Evolutionary conservation across 2,329 filamentous ascomycete species (phyloP).

Genomic region (Dactylellina drechsleri): DNA sequence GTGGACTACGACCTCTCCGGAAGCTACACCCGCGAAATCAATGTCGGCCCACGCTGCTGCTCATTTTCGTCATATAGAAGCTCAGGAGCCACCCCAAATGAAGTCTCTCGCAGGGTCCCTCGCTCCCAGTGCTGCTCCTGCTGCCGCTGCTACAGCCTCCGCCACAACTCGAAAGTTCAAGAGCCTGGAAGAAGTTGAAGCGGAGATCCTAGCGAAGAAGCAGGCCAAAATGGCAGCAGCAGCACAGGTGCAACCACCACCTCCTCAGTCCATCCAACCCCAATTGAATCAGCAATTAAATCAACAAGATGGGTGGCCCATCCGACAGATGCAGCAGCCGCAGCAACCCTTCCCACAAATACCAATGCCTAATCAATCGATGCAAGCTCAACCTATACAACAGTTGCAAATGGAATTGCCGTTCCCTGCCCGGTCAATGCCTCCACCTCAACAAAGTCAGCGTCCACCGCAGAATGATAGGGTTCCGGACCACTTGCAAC

Average conservation of each 20-base stretch:
- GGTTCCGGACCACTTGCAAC: slow-evolving; percentile 60
- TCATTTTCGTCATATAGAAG: slow-evolving; percentile 66
- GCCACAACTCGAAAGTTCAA: slow-evolving; percentile 77
- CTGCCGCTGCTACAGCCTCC: slow-evolving; percentile 56
- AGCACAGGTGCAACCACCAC: slow-evolving; percentile 56
- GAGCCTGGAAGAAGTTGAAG: slow-evolving; percentile 97
- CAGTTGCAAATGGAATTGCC: slow-evolving; percentile 58
- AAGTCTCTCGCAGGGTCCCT: slow-evolving; percentile 55
- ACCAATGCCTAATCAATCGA: slow-evolving; percentile 59
- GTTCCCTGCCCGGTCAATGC: slow-evolving; percentile 60
- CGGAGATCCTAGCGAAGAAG: slow-evolving; percentile 78
- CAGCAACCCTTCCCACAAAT: slow-evolving; percentile 59
- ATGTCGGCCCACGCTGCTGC: slow-evolving; percentile 67
- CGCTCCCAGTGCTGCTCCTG: slow-evolving; percentile 40
- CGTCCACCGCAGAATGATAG: slow-evolving; percentile 60
- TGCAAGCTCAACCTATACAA: slow-evolving; percentile 57
- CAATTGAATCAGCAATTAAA: slow-evolving; percentile 35
- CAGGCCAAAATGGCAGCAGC: slow-evolving; percentile 59
- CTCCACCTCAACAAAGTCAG: slow-evolving; percentile 59
- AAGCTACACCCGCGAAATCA: slow-evolving; percentile 36
- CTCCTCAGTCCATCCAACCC: slow-evolving; percentile 55
- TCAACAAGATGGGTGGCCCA: slow-evolving; percentile 44
- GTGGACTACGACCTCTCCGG: slow-evolving; percentile 71
- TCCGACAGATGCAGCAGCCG: slow-evolving; percentile 55
- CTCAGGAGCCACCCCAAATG: slow-evolving; percentile 58